Conservation (phyloP, 108 stramenopile species). For the Cyclotella atomus region DNA sequence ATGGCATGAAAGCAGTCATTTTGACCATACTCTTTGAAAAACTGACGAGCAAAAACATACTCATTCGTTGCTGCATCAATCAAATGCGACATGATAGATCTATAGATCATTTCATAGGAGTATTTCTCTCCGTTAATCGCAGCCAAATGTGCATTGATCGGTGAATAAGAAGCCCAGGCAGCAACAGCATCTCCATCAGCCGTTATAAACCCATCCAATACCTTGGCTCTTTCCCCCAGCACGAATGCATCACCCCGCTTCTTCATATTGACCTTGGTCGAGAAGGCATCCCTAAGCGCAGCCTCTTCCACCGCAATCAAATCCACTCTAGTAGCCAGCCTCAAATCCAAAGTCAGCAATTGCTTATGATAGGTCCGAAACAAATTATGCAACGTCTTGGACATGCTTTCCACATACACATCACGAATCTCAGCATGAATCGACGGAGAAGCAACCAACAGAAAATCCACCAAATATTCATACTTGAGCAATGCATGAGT, state of each 20-base stretch:
- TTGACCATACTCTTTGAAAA: slow-evolving; percentile 82
- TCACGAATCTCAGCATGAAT: slow-evolving; percentile 90
- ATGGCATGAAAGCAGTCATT: slow-evolving; percentile 87
- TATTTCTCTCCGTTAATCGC: slow-evolving; percentile 76
- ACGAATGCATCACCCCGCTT: slow-evolving; percentile 95
- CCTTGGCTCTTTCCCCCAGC: slow-evolving; percentile 72
- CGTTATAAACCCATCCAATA: slow-evolving; percentile 50
- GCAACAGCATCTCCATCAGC: slow-evolving; percentile 46
- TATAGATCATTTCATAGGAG: slow-evolving; percentile 95
- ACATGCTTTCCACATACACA: slow-evolving; percentile 95
- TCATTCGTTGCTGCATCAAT: slow-evolving; percentile 97
- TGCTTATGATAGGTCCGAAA: slow-evolving; percentile 97
- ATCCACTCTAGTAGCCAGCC: slow-evolving; percentile 89
- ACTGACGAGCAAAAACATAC: slow-evolving; percentile 93
- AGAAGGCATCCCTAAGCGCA: slow-evolving; percentile 83
- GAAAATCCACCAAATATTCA: slow-evolving; percentile 87
- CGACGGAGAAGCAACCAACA: slow-evolving; percentile 84
- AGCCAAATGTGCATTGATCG: slow-evolving; percentile 94
- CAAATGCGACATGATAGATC: slow-evolving; percentile 93
- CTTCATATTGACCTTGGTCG: slow-evolving; percentile 86
- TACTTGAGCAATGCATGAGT: slow-evolving; percentile 91
- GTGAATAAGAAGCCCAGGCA: slow-evolving; percentile 48
- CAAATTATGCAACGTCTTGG: slow-evolving; percentile 87
- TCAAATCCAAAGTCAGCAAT: slow-evolving; percentile 88
- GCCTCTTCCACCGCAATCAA: slow-evolving; percentile 96